A percentile compares a stretch with the other conserved stretches of the same genome.
phyloP scores from a whole-genome alignment of 2,329 filamentous ascomycete genomes.

The Hortaea werneckii region DNA sequence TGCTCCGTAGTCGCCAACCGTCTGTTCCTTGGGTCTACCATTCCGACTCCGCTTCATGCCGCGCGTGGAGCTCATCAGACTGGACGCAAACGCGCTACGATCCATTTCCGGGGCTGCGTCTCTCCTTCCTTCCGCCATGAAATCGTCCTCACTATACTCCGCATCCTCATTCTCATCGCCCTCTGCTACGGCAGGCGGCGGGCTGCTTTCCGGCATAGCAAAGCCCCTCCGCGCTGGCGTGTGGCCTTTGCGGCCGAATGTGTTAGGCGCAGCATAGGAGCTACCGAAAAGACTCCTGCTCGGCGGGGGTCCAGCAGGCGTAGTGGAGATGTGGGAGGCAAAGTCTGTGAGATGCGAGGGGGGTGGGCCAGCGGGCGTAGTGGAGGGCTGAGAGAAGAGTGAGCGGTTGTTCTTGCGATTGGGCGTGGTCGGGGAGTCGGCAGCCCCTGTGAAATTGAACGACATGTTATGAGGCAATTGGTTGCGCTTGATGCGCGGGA shows the following conservation, averaged over 20 bases:
- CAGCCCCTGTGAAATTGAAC: slow-evolving; percentile 10
- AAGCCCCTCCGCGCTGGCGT: slow-evolving; percentile 19
- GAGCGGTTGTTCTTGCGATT: slow-evolving; percentile 12
- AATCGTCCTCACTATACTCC: slow-evolving; percentile 21
- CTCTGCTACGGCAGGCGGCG: slow-evolving; percentile 23
- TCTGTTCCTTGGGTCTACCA: slow-evolving; percentile 30
- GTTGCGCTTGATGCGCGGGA: not conserved
- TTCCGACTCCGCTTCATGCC: slow-evolving; percentile 31
- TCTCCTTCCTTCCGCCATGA: slow-evolving; percentile 12
- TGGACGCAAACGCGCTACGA: slow-evolving; percentile 10
- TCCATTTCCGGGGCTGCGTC: slow-evolving; percentile 4
- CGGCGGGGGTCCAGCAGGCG: slow-evolving; percentile 26
- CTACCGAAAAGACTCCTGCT: slow-evolving; percentile 22
- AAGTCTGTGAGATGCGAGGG: slow-evolving; percentile 21
- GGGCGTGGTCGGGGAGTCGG: slow-evolving; percentile 17
- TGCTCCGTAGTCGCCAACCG: slow-evolving; percentile 54
- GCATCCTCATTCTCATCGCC: slow-evolving; percentile 26
- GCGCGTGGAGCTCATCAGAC: slow-evolving; percentile 16
- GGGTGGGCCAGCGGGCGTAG: slow-evolving; percentile 27
- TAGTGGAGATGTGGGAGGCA: slow-evolving; percentile 23
- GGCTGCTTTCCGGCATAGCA: slow-evolving; percentile 28
- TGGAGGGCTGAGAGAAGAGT: slow-evolving; percentile 21
- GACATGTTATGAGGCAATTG: slow-evolving; percentile 6
- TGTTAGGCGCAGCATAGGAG: slow-evolving; percentile 20
- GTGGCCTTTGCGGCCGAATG: slow-evolving; percentile 15